Evolutionary conservation across 2,329 filamentous ascomycete species (phyloP), one percentile per base, ranked within the genome.

Genomic region (Corynespora cassiicola): DNA sequence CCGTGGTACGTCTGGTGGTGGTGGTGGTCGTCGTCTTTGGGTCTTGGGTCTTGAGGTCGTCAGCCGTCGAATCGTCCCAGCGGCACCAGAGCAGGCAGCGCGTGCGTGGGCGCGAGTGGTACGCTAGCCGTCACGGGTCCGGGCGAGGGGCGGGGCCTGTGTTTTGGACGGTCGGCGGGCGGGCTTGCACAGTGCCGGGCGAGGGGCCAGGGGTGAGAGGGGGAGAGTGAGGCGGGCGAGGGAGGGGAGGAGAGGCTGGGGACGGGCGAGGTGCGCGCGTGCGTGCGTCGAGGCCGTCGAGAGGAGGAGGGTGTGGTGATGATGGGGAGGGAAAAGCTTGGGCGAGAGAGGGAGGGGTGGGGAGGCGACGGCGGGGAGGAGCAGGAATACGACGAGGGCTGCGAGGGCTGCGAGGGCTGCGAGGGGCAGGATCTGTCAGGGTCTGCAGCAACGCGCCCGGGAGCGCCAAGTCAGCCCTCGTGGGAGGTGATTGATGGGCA

Each of bases 381-480:
- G n/a, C n/a, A n/a, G n/a, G n/a, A n/a, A n/a, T n/a, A n/a, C n/a
- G n/a, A n/a, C n/a, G n/a, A n/a, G n/a, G n/a, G n/a, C n/a, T n/a
- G n/a, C n/a, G n/a, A n/a, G n/a, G n/a, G n/a, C n/a, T n/a, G n/a
- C n/a, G n/a, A n/a, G n/a, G n/a, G n/a, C n/a, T n/a, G n/a, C n/a
- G n/a, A 42, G 40, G 44, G 47, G 47, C 37, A 50, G 47, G 32
- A 33, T 38, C 38, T 40, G 41, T 36, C 42, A 42, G 39, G 44
- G 50, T 36, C 41, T 42, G 42, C 33, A n/a, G n/a, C n/a, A n/a
- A 37, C 26, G 33, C 28, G 36, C 43, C 43, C n/a, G n/a, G n/a
- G 44, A 39, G 31, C 39, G 44, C 47, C 45, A 47, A 40, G 47
- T 53, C 50, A 50, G 50, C 50, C 31, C 22, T 27, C 34, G 19